Conservation (phyloP, 1,139 yeast species). For the Lodderomyces theae region DNA sequence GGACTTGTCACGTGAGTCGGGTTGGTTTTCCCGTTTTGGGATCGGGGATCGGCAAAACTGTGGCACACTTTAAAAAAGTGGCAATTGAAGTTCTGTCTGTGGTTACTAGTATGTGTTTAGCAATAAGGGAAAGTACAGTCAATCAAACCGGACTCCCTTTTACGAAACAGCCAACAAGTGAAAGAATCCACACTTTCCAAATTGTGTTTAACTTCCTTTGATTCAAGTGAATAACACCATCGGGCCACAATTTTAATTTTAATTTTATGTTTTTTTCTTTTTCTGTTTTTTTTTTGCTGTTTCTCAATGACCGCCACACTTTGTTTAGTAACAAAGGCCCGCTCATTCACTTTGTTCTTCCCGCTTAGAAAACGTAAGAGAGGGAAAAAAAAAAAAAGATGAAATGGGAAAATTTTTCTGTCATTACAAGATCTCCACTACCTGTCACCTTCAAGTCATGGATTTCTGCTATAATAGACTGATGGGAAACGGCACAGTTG, state of each 20-base stretch:
- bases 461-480: slow-evolving; percentile 36
- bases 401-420: slow-evolving; percentile 4
- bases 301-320: slow-evolving; percentile 1
- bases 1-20: background rate
- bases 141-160: too few relatives aligned
- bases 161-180: too few relatives aligned
- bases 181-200: background rate
- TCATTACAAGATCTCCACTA: background rate
- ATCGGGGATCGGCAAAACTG: background rate
- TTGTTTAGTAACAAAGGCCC: background rate
- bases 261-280: too few relatives aligned
- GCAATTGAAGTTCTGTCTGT: too few relatives aligned
- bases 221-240: slow-evolving; percentile 1
- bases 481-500: slow-evolving; percentile 40
- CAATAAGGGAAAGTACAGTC: too few relatives aligned
- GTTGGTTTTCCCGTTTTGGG: background rate
- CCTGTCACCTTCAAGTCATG: slow-evolving; percentile 18
- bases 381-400: background rate
- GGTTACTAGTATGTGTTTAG: too few relatives aligned
- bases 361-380: background rate
- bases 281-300: background rate
- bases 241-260: slow-evolving; percentile 3
- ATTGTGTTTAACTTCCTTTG: background rate
- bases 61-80: background rate
- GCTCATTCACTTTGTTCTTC: background rate